Evolutionary conservation across 345 rosid species (phyloP).

Genomic region (Punica granatum): DNA sequence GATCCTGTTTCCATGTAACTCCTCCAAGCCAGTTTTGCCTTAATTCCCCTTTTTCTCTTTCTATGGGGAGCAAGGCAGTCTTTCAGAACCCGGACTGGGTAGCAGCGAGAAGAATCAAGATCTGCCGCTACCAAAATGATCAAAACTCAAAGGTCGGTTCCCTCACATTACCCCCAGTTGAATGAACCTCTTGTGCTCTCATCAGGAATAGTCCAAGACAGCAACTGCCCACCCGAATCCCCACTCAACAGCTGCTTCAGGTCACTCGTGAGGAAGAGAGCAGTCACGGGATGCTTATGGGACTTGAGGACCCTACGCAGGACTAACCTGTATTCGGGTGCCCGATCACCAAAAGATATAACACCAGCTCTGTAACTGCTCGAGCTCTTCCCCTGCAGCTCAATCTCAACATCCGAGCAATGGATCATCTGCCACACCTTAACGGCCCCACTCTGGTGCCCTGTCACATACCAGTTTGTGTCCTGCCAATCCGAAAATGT

Average conservation of each 20-base stretch:
- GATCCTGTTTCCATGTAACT: background rate
- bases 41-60: background rate
- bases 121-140: background rate
- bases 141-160: background rate
- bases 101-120: background rate
- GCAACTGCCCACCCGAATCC: conserved; percentile 78
- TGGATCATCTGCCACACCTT: conserved; percentile 97
- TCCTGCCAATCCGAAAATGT: conserved; percentile 89
- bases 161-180: conserved; percentile 37
- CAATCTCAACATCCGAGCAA: conserved; percentile 45
- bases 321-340: conserved; percentile 74
- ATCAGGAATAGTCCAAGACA: conserved; percentile 92
- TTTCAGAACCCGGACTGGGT: background rate
- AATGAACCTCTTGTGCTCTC: conserved; percentile 60
- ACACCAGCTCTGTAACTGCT: conserved; percentile 42
- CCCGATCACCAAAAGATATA: conserved; percentile 49
- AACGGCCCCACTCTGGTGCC: conserved; percentile 98
- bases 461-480: conserved; percentile 90
- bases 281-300: conserved; percentile 84
- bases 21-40: background rate
- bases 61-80: background rate
- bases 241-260: conserved; percentile 94
- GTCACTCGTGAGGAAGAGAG: conserved; percentile 69
- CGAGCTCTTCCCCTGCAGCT: conserved; percentile 22
- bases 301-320: conserved; percentile 78